phyloP scores from a whole-genome alignment of 2,329 filamentous ascomycete genomes.

The Fusarium marasasianum region DNA sequence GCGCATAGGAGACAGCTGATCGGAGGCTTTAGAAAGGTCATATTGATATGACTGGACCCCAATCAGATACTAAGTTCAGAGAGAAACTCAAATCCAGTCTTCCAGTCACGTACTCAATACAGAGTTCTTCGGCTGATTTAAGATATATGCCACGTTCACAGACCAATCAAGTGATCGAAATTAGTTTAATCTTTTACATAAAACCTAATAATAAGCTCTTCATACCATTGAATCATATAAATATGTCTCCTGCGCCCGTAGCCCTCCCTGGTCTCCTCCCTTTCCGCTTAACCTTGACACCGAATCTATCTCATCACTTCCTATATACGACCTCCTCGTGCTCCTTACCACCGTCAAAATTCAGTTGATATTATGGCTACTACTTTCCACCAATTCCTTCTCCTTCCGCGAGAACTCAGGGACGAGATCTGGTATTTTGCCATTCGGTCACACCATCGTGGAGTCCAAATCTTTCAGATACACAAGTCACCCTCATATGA shows the following conservation, averaged over 20 bases:
- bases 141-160: no score
- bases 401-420: background rate
- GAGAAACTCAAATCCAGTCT: background rate
- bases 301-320: background rate
- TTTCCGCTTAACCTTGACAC: background rate
- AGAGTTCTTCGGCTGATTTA: background rate
- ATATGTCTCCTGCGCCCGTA: background rate
- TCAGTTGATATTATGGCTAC: background rate
- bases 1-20: fast-evolving
- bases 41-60: background rate
- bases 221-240: background rate
- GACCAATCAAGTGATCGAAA: background rate
- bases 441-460: background rate
- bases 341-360: background rate
- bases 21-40: background rate
- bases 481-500: no score
- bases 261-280: background rate
- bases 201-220: background rate
- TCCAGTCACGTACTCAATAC: background rate
- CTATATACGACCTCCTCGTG: background rate
- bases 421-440: background rate
- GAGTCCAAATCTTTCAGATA: background rate
- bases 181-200: background rate
- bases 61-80: background rate
- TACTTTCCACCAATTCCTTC: background rate